Conservation (phyloP, 2,329 filamentous ascomycete species). For the Fusarium acutatum region DNA sequence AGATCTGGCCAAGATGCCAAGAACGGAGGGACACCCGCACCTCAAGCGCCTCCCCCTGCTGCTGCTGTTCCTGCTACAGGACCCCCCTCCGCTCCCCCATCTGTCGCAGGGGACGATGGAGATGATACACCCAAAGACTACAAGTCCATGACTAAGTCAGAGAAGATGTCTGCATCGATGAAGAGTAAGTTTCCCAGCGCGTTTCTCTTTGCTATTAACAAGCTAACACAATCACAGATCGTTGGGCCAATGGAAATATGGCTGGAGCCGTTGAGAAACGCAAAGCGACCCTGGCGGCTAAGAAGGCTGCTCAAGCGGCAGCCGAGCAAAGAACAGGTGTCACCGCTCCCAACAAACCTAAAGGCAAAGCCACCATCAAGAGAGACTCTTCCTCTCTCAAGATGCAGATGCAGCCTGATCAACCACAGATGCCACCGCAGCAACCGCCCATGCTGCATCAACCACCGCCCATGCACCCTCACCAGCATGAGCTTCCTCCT, state of each 20-base stretch:
- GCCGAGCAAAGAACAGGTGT: conserved; percentile 48
- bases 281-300: conserved; percentile 67
- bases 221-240: conserved; percentile 52
- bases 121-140: conserved; percentile 63
- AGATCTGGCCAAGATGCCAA: conserved; percentile 41
- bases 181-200: conserved; percentile 57
- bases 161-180: conserved; percentile 74
- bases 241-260: conserved; percentile 70
- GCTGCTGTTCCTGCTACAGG: conserved; percentile 10
- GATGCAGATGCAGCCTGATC: conserved; percentile 33
- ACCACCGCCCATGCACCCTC: conserved; percentile 23
- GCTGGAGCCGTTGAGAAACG: conserved; percentile 67
- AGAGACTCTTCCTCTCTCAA: conserved; percentile 44
- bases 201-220: background rate
- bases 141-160: conserved; percentile 69
- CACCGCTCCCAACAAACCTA: conserved; percentile 51
- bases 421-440: conserved; percentile 21
- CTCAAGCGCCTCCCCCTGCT: conserved; percentile 6
- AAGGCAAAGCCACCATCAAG: conserved; percentile 46
- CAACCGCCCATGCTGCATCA: conserved; percentile 31
- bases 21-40: conserved; percentile 37
- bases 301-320: conserved; percentile 61
- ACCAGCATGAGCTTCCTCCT: conserved; percentile 20
- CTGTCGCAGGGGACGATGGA: conserved; percentile 40
- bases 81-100: conserved; percentile 18